Base-by-base conservation (phyloP, 768 basidiomycete genomes). In the Phallus indusiatus region DNA sequence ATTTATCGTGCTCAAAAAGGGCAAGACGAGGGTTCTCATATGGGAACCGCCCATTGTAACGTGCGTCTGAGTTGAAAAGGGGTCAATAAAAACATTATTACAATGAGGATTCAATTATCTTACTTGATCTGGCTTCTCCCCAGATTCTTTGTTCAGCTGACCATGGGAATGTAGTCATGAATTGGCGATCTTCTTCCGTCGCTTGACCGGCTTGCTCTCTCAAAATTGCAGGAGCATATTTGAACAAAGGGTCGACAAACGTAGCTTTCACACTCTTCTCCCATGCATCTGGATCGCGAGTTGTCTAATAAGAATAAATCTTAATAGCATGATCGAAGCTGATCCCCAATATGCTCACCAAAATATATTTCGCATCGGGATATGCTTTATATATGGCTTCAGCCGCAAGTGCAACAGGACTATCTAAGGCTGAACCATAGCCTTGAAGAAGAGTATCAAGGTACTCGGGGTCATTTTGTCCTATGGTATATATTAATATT, bases 361-460 rank as follows among this genome's bases (percentile, higher is more conserved):
- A 33, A 16, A 56, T 56, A 33, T 47, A 56, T 48, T 56, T 56
- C 21, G 55, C 55, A 48, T 56, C 46, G 7, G 55, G 55, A 42
- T 56, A 56, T n/a, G 55, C 46, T 28, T 24, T 48, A 37, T 56
- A 56, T 8, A 56, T 35, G 8, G 47, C 46, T 6, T 20, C 55
- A 9, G 55, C 46, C 12, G 21, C 47, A 14, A 56, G n/a, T 56
- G 55, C 55, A 6, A 33, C 55, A 8, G 55, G 55, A 5, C 24
- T 16, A 42, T 56, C 55, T 20, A 56, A 14, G 4, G 24, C 55
- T 8, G 55, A 47, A 33, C 1, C 21, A 18, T 47, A 56, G 22
- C 47, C 55, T 22, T 33, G 5, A 4, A 56, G 35, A 14, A 56
- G 17, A 9, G 22, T 20, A 34, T 56, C 55, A 36, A 56, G 33